Conservation (phyloP, 495 filamentous ascomycete genomes). For the Cercophora samala region DNA sequence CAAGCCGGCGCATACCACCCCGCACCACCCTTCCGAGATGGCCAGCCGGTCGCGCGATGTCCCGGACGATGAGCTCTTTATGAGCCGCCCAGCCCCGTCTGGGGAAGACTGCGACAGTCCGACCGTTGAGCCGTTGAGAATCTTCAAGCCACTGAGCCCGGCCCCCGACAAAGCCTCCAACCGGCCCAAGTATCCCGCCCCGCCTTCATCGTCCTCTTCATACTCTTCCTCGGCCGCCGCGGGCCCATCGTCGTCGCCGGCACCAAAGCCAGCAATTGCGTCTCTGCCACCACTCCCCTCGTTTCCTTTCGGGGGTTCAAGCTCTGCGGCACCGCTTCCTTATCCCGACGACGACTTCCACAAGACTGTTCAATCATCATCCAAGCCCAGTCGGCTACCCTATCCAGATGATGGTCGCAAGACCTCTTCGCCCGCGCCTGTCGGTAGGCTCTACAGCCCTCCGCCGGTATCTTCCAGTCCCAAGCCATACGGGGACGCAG, state of each 20-base stretch:
- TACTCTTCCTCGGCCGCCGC: constrained; percentile 13
- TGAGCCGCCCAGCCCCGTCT: constrained; percentile 51
- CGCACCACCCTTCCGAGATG: constrained; percentile 32
- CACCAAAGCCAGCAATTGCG: constrained; percentile 30
- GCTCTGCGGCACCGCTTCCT: constrained; percentile 62
- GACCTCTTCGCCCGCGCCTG: constrained; percentile 28
- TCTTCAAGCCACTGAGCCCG: constrained; percentile 66
- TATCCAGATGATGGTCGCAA: constrained; percentile 47
- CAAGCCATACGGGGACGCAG: constrained; percentile 38
- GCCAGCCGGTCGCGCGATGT: constrained; percentile 49
- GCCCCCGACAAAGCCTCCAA: constrained; percentile 45
- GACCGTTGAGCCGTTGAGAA: constrained; percentile 78
- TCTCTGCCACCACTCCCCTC: constrained; percentile 41
- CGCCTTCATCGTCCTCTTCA: constrained; percentile 42
- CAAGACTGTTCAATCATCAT: constrained; percentile 34
- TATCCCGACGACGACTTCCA: constrained; percentile 72
- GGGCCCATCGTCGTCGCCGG: constrained; percentile 29
- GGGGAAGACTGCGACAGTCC: constrained; percentile 59
- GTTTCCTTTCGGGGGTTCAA: constrained; percentile 62
- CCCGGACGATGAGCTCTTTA: constrained; percentile 74
- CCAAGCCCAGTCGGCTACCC: constrained; percentile 42
- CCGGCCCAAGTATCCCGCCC: constrained; percentile 49
- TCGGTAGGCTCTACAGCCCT: constrained; percentile 36
- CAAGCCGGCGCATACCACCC: constrained; percentile 9
- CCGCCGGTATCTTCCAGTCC: constrained; percentile 36